These are phyloP conservation scores for Hanseniaspora occidentalis DNA, from an alignment of 805 yeast genomes.

Conservation along the genomic window DNA sequence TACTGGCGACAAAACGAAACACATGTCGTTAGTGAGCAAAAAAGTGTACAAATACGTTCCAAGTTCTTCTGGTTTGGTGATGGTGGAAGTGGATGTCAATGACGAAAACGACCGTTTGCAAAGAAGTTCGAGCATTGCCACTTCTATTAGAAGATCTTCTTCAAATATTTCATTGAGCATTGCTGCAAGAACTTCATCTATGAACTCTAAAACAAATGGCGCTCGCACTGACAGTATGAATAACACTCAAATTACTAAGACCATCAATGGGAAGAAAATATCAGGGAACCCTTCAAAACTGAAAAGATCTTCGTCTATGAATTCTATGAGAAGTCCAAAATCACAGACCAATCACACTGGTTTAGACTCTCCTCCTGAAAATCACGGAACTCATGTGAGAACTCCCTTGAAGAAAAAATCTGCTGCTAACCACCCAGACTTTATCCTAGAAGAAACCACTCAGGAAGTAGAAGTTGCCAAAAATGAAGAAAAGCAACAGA, in stretches of 20 bases:
- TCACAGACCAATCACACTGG: too few species aligned
- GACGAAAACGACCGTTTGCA: conserved; percentile 7
- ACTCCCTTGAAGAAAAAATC: background rate
- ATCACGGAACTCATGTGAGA: background rate
- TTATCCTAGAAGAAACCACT: background rate
- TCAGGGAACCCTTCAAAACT: background rate
- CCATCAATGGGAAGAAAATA: background rate
- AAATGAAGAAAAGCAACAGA: background rate
- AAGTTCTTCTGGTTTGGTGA: conserved; percentile 56
- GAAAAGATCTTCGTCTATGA: background rate
- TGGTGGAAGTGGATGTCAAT: conserved; percentile 53
- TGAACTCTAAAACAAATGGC: background rate
- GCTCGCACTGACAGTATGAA: background rate
- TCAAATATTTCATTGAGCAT: conserved; percentile 5
- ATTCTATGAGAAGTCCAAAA: too few species aligned
- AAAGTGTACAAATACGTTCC: conserved; percentile 63
- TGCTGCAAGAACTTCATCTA: background rate
- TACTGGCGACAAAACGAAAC: background rate
- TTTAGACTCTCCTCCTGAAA: background rate
- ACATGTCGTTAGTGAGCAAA: conserved; percentile 17
- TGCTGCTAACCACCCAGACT: background rate
- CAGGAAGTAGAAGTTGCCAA: background rate
- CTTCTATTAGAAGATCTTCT: conserved; percentile 8
- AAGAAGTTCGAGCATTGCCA: conserved; percentile 5
- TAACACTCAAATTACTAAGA: background rate